Evolutionary conservation across 192 early-diverging fungal genomes (phyloP).

Genomic region (Coemansia sp.): DNA sequence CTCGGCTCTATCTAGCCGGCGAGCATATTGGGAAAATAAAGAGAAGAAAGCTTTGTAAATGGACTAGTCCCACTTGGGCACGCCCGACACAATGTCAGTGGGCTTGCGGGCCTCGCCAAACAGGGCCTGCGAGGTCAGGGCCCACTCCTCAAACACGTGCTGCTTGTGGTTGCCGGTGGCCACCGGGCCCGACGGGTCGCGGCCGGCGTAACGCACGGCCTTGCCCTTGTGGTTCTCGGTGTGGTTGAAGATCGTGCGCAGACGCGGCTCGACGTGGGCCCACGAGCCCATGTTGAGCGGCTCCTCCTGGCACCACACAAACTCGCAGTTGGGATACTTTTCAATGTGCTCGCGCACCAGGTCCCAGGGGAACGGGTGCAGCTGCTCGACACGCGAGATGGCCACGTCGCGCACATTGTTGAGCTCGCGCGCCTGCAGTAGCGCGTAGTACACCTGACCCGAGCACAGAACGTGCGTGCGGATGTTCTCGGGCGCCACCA

Average conservation of each 20-base stretch:
- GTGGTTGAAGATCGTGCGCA: conserved; percentile 74
- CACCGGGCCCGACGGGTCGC: conserved; percentile 83
- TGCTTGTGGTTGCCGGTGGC: conserved; percentile 95
- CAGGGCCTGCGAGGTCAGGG: conserved; percentile 65
- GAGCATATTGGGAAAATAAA: too few relatives aligned
- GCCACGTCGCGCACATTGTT: conserved; percentile 88
- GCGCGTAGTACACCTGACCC: conserved; percentile 96
- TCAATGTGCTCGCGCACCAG: conserved; percentile 78
- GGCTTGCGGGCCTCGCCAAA: conserved; percentile 66
- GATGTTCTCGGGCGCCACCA: conserved; percentile 79
- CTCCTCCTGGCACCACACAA: conserved; percentile 96
- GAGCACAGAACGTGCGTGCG: conserved; percentile 91
- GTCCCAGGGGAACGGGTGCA: conserved; percentile 95
- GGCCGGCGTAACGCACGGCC: conserved; percentile 74
- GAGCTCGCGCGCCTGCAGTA: conserved; percentile 78
- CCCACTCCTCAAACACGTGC: conserved; percentile 80
- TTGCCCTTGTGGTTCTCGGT: conserved; percentile 63
- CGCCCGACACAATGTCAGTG: conserved; percentile 62
- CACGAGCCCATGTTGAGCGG: conserved; percentile 91
- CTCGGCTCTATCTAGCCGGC: too few relatives aligned
- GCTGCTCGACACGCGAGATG: conserved; percentile 92
- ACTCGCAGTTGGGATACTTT: conserved; percentile 86
- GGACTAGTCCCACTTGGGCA: conserved; percentile 63
- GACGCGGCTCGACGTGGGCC: conserved; percentile 80
- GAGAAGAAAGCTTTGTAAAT: not conserved